Evolutionary conservation across 306 rosid species (phyloP).

Genomic region (Echinosophora koreensis): DNA sequence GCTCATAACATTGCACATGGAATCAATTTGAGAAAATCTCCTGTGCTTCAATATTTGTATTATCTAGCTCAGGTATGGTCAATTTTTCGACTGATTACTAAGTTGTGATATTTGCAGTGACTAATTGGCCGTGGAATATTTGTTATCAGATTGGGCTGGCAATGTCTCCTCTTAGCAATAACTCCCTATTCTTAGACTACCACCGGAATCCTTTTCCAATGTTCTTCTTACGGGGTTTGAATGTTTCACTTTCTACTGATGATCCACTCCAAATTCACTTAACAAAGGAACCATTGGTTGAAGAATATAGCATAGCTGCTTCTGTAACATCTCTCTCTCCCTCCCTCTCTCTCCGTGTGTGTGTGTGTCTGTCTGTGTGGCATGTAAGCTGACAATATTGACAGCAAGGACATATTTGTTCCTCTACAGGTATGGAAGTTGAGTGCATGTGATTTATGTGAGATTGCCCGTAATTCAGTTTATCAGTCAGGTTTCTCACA

Average conservation of each 20-base stretch:
- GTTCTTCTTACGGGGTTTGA: conserved; percentile 80
- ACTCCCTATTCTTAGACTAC: conserved; percentile 84
- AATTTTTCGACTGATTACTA: conserved; percentile 14
- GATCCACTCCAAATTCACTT: conserved; percentile 93
- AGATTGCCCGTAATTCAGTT: conserved; percentile 89
- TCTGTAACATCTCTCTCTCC: conserved; percentile 65
- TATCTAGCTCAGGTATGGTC: conserved; percentile 74
- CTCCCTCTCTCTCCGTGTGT: neutral
- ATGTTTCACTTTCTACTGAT: conserved; percentile 86
- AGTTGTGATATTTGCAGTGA: conserved; percentile 32
- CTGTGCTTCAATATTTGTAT: conserved; percentile 81
- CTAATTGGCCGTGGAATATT: conserved; percentile 34
- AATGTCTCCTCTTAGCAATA: conserved; percentile 89
- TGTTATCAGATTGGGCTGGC: conserved; percentile 76
- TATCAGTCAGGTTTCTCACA: conserved; percentile 92
- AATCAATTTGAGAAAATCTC: conserved; percentile 85
- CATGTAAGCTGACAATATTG: neutral
- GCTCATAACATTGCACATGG: conserved; percentile 82
- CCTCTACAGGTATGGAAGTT: conserved; percentile 79
- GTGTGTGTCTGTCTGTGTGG: neutral
- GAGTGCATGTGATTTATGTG: conserved; percentile 86
- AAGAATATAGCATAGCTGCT: conserved; percentile 90
- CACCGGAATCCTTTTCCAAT: conserved; percentile 83
- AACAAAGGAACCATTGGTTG: conserved; percentile 86
- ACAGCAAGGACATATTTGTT: conserved; percentile 2